Evolutionary conservation across 1,284 basidiomycete genomes (phyloP), one percentile per base, ranked within the genome.

Genomic region (Cutaneotrichosporon curvatum): DNA sequence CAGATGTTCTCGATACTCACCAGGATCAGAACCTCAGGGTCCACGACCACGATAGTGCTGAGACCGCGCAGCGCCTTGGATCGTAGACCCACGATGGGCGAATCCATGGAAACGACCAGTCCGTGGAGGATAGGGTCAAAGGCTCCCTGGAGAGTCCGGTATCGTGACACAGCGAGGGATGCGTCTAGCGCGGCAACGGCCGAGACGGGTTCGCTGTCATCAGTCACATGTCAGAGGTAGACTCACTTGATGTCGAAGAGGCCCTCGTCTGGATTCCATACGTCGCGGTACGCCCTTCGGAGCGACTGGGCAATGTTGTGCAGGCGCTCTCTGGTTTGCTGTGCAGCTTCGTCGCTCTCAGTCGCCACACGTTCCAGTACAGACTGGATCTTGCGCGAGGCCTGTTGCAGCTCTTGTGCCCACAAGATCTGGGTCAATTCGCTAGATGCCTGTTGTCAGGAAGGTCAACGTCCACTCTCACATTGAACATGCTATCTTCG

Each of bases 41-140:
- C 90, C 50, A 83, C 84, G 0, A 82, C 85, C 22, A 94, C 80
- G 38, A 95, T 84, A 59, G 85, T 80, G 4, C 87, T 84, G 10
- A 95, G 75, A 0, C 87, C 88, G 41, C 85, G 79, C 34, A 96
- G 73, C 0, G 90, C 91, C 64, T 95, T 95, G 1, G 88, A 90
- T 30, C 90, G 80, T 75, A 91, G 83, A 58, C 84, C 87, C 20
- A 94, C 88, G 3, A 82, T 79, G 2, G 84, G 78, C 0, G 85
- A 83, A 60, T 90, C 86, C 52, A 92, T 77, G 2, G 86, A 81
- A 45, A 76, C 71, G 19, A 94, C 65, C 18, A 92, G 81, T 15
- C 83, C 62, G 25, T 80, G 81, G 4, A 95, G 70, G 41, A 94
- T 85, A 0, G 84, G 81, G 33, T 84, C 80, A 64, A 91, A 89